These are phyloP conservation scores for Trichoderma lentiforme DNA, from an alignment of 2,329 filamentous ascomycete genomes.

Conservation along the genomic window DNA sequence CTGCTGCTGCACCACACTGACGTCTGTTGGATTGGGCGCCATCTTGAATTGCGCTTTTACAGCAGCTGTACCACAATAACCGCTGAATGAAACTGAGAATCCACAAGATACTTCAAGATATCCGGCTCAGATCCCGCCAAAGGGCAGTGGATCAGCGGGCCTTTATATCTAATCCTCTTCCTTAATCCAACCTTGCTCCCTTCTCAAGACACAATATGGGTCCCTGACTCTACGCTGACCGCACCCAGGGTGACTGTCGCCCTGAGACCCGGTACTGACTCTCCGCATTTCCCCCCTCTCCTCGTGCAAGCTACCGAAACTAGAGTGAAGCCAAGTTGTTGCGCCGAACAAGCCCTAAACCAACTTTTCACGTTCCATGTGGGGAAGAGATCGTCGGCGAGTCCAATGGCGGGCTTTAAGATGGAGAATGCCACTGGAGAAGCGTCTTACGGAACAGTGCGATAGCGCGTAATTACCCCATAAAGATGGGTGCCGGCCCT, in stretches of 20 bases:
- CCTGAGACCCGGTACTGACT: conserved; percentile 2
- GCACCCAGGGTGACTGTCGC: conserved; percentile 13
- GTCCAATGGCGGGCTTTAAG: background rate
- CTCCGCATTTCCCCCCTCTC: conserved; percentile 4
- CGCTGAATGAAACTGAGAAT: background rate
- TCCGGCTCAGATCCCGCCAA: background rate
- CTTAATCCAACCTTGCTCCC: background rate
- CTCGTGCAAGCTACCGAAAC: background rate
- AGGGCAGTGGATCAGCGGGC: background rate
- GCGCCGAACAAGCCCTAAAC: background rate
- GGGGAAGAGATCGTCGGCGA: conserved; percentile 5
- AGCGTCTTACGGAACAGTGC: background rate
- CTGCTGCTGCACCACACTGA: conserved; percentile 12
- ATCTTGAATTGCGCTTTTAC: background rate
- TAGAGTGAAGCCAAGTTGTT: background rate
- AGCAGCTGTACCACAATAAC: background rate
- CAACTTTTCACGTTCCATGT: conserved; percentile 8
- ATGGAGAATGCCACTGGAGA: background rate
- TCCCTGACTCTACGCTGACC: background rate
- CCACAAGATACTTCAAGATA: background rate
- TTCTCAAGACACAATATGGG: background rate
- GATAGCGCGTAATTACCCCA: background rate
- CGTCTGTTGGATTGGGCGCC: background rate
- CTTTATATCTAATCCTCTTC: conserved; percentile 1
- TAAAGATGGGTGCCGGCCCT: background rate